A percentile compares a stretch with the other conserved stretches of the same genome.
These are phyloP conservation scores for Paraconiothyrium sp. DNA, from an alignment of 2,329 filamentous ascomycete genomes.

Conservation along the genomic window DNA sequence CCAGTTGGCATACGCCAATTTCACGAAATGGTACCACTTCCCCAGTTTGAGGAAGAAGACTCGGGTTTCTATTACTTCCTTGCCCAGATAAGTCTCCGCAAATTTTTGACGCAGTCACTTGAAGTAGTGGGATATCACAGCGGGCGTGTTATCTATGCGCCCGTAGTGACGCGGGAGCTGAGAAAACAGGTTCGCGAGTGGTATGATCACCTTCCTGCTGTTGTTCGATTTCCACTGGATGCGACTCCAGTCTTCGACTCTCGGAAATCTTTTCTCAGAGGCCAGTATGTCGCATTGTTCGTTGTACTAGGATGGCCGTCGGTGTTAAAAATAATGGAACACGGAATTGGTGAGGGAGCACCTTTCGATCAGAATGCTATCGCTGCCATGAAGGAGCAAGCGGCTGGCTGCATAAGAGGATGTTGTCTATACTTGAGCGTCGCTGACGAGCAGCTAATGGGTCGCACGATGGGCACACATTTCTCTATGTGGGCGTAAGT, in stretches of 20 bases:
- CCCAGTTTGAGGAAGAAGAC: conserved; percentile 38
- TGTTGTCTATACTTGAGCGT: conserved; percentile 30
- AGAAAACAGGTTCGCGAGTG: conserved; percentile 38
- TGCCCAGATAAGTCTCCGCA: conserved; percentile 38
- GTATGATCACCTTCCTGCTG: conserved; percentile 38
- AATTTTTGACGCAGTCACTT: conserved; percentile 37
- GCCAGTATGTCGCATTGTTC: conserved; percentile 42
- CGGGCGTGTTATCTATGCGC: conserved; percentile 37
- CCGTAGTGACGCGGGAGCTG: conserved; percentile 35
- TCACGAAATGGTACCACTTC: conserved; percentile 40
- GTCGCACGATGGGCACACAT: conserved; percentile 34
- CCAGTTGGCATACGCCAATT: conserved; percentile 40
- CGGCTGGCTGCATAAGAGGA: conserved; percentile 28
- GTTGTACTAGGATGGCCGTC: conserved; percentile 42
- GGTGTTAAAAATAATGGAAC: conserved; percentile 36
- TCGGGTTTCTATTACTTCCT: conserved; percentile 40
- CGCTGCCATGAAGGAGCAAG: conserved; percentile 30
- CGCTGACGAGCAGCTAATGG: conserved; percentile 37
- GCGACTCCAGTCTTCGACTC: conserved; percentile 38
- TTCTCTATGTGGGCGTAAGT: conserved; percentile 34
- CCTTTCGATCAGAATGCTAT: conserved; percentile 26
- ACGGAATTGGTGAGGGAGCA: conserved; percentile 23
- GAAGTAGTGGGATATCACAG: conserved; percentile 41
- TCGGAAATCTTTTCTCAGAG: conserved; percentile 36
- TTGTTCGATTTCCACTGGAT: conserved; percentile 35